Conservation (phyloP, 495 filamentous ascomycete species). For the Xylaria longipes region DNA sequence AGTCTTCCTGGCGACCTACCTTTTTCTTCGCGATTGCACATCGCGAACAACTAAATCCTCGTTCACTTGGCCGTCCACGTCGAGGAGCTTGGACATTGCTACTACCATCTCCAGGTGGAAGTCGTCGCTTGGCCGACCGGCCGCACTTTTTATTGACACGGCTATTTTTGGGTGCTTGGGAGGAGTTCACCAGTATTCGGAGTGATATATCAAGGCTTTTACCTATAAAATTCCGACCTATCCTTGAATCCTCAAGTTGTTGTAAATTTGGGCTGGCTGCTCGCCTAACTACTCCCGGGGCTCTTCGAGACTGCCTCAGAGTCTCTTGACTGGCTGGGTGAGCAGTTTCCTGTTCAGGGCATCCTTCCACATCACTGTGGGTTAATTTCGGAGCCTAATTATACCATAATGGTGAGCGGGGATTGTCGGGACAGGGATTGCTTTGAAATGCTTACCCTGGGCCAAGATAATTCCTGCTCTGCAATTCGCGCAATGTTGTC, state of each 20-base stretch:
- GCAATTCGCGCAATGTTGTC: conserved; percentile 6
- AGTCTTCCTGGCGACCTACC: not conserved
- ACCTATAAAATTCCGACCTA: not conserved
- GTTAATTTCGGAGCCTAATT: not conserved
- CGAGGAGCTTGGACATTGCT: not conserved
- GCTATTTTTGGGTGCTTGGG: not conserved
- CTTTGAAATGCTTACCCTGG: conserved; percentile 4
- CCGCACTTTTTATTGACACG: not conserved
- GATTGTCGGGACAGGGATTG: not conserved
- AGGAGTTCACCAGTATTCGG: not conserved
- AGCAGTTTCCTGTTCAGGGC: not conserved
- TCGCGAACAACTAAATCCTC: conserved; percentile 22
- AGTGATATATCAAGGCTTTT: conserved; percentile 12
- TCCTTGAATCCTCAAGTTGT: not conserved
- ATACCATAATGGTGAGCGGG: conserved; percentile 8
- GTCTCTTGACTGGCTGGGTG: not conserved
- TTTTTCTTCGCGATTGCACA: conserved; percentile 20
- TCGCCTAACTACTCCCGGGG: not conserved
- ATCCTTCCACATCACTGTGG: not conserved
- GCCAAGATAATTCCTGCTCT: not conserved
- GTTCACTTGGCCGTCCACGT: conserved; percentile 20
- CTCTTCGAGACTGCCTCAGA: not conserved
- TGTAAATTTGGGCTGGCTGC: not conserved
- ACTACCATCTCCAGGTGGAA: not conserved
- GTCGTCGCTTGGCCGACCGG: not conserved